Base-by-base conservation (phyloP, 306 rosid species). In the Prunus armeniaca region DNA sequence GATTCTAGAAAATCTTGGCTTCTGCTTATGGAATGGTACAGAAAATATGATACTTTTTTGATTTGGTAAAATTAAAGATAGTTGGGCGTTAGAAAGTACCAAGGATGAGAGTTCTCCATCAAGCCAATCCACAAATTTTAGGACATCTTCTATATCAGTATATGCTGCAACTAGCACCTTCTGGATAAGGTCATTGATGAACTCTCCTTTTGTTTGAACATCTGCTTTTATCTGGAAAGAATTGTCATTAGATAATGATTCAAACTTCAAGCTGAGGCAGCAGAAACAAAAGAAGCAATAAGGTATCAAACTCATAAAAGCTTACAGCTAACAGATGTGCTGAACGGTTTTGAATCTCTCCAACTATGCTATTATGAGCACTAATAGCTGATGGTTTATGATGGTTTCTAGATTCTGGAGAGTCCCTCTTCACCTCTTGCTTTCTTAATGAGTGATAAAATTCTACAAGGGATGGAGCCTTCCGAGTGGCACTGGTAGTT, bases 281-380 rank as follows among this genome's bases (percentile, higher is more conserved):
- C 28, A 77, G 25, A 67, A 80, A 70, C 55, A 85, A 69, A 66
- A 12, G 3, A 84, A 74, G 27, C 25, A 55, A 72, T 41, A 47
- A 28, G 57, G 63, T 63, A 41, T 4, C 43, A 24, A 52, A 81
- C 65, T 65, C 43, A 17, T 49, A 76, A 71, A 67, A 69, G 55
- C 98, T 91, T 85, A 93, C 97, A 20, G 97, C 96, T 82, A 90
- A 83, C 41, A 93, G 92, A 90, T 93, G 96, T 2, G 97, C 89
- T 7, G 98, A 93, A 75, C 98, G 98, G 80, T 87, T 93, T 71
- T 93, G 94, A 79, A 93, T 90, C 88, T 93, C 98, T 73, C 97
- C 97, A 30, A 93, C 97, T 80, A 93, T 90, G 90, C 97, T 90
- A 78, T 82, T 88, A 64, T 93, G 98, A 67, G 89, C 97, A 83